These are phyloP conservation scores for Metschnikowia vanudenii DNA, from an alignment of 805 yeast genomes.

Conservation along the genomic window DNA sequence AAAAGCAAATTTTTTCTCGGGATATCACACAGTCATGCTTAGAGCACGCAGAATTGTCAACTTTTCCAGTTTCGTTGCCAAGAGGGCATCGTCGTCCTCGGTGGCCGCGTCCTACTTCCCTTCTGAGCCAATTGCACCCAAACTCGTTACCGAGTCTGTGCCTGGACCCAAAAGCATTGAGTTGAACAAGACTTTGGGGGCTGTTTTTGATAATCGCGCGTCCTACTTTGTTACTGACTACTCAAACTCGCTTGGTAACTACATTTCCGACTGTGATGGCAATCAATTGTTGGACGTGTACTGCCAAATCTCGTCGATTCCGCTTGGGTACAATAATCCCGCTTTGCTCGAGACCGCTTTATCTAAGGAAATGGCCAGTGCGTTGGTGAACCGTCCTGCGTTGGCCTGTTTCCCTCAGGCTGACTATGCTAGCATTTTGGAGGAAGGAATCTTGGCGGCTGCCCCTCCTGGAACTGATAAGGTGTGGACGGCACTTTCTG, in stretches of 20 bases:
- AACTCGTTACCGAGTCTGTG: conserved; percentile 27
- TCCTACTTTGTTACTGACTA: conserved; percentile 43
- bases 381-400: conserved; percentile 44
- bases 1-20: not conserved
- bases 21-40: conserved; percentile 5
- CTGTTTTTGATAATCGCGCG: conserved; percentile 42
- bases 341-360: conserved; percentile 36
- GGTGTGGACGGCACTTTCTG: conserved; percentile 66
- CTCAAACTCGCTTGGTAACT: conserved; percentile 38
- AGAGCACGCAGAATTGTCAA: conserved; percentile 8
- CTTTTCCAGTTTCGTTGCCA: conserved; percentile 4
- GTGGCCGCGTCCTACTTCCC: conserved; percentile 35
- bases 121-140: conserved; percentile 35
- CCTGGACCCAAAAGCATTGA: conserved; percentile 40
- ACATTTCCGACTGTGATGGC: conserved; percentile 43
- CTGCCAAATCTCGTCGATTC: conserved; percentile 44
- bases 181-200: conserved; percentile 35
- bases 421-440: conserved; percentile 50
- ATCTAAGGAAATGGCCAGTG: conserved; percentile 41
- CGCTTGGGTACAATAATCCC: conserved; percentile 46
- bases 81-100: conserved; percentile 14
- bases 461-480: conserved; percentile 62
- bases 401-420: conserved; percentile 59
- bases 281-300: conserved; percentile 41
- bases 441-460: conserved; percentile 53